phyloP scores from a whole-genome alignment of 805 yeast genomes.

The Schwanniomyces sp. region DNA sequence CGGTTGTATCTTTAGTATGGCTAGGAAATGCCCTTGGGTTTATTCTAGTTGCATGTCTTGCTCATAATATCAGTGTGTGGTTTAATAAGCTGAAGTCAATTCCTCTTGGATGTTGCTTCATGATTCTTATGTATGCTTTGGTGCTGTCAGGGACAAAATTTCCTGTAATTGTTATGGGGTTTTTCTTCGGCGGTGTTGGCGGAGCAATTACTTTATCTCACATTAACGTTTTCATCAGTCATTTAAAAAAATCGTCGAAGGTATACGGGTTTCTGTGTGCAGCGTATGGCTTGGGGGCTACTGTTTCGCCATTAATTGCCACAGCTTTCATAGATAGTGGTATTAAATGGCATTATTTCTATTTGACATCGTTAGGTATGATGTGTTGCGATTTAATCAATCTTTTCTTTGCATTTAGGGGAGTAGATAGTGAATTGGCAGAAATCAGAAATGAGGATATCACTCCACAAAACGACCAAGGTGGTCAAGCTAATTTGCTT shows the following conservation, averaged over 20 bases:
- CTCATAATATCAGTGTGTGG: conserved; percentile 23
- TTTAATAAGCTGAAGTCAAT: conserved; percentile 17
- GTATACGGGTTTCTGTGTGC: conserved; percentile 68
- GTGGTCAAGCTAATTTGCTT: conserved; percentile 17
- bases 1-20: conserved; percentile 28
- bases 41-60: conserved; percentile 20
- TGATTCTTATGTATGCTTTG: conserved; percentile 43
- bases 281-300: conserved; percentile 70
- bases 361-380: conserved; percentile 46
- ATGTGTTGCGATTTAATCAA: conserved; percentile 30
- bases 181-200: conserved; percentile 61
- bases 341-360: conserved; percentile 55
- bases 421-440: conserved; percentile 46
- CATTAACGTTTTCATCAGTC: conserved; percentile 50
- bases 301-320: conserved; percentile 65
- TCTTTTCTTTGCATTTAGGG: conserved; percentile 45
- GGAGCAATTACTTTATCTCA: conserved; percentile 50
- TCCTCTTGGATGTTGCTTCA: conserved; percentile 33
- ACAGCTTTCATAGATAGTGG: conserved; percentile 52
- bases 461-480: background rate
- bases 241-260: conserved; percentile 53
- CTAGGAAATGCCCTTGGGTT: conserved; percentile 26
- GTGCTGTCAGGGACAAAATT: conserved; percentile 50
- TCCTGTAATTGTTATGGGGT: conserved; percentile 49
- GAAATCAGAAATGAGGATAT: conserved; percentile 27